Percentiles rank a stretch among this genome's conserved stretches.
phyloP scores from a whole-genome alignment of 163 green algal species.

The Scenedesmus sp. region DNA sequence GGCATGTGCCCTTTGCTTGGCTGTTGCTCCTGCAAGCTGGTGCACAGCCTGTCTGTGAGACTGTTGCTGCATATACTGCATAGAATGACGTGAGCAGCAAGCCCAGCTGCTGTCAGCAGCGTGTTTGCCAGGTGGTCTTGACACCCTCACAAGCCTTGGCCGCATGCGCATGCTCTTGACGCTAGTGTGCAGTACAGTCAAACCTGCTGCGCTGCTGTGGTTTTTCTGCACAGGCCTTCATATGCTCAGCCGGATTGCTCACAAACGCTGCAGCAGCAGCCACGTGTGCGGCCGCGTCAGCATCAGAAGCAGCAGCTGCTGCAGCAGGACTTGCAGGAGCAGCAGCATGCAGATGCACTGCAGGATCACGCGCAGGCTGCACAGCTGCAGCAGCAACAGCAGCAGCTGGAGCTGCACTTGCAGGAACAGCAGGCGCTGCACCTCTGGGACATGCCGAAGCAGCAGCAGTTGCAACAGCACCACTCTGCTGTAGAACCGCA shows the following conservation, averaged over 20 bases:
- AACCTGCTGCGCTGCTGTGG: not conserved
- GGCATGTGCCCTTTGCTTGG: not conserved
- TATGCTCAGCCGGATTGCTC: not conserved
- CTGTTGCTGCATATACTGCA: not conserved
- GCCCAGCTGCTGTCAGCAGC: not conserved
- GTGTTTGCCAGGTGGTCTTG: not conserved
- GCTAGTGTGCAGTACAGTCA: too few relatives aligned
- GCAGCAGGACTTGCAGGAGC: not conserved
- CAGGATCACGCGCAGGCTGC: not conserved
- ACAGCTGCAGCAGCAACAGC: constrained; percentile 1
- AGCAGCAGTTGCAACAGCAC: not conserved
- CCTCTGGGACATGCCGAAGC: not conserved
- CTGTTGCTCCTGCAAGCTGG: not conserved
- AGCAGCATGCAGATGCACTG: not conserved
- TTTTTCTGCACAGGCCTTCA: not conserved
- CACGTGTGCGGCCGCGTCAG: not conserved
- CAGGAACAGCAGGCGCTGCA: not conserved
- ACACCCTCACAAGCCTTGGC: not conserved
- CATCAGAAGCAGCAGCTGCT: constrained; percentile 25
- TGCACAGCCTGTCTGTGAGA: not conserved
- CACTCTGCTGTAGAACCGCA: not conserved
- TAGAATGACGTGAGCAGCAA: too few relatives aligned
- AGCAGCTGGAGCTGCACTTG: not conserved
- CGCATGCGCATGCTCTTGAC: not conserved
- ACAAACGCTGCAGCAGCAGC: constrained; percentile 12